Evolutionary conservation across 2,329 filamentous ascomycete species (phyloP).

Genomic region (Myrmaecium sp.): DNA sequence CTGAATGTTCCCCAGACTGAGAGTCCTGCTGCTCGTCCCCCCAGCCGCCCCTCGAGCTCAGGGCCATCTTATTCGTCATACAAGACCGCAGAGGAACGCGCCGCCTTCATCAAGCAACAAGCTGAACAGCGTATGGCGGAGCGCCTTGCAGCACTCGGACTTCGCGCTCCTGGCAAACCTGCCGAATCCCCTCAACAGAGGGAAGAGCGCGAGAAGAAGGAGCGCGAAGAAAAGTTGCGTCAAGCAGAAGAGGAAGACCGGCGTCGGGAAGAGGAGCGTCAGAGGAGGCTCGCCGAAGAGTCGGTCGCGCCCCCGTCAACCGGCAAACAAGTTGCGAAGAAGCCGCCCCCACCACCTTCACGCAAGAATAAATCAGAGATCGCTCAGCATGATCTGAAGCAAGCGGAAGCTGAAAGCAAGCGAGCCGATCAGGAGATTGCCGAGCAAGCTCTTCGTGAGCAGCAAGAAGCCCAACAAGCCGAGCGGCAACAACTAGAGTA

Average conservation of each 20-base stretch:
- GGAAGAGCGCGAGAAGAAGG: conserved; percentile 71
- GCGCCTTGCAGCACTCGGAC: conserved; percentile 77
- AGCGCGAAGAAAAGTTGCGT: conserved; percentile 70
- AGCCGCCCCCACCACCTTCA: conserved; percentile 52
- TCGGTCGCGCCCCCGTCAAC: conserved; percentile 43
- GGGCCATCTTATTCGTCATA: conserved; percentile 64
- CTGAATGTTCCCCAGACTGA: no score
- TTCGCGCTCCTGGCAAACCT: conserved; percentile 65
- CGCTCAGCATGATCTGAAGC: conserved; percentile 38
- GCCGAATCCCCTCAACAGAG: conserved; percentile 71
- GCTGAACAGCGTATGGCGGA: conserved; percentile 96
- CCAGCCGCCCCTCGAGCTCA: conserved; percentile 36
- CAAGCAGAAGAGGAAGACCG: conserved; percentile 92
- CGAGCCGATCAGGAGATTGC: conserved; percentile 38
- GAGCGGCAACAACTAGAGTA: conserved; percentile 70
- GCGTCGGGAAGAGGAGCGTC: conserved; percentile 71
- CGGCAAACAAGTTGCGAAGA: conserved; percentile 23
- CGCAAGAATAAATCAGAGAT: conserved; percentile 48
- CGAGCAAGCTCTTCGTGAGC: conserved; percentile 42
- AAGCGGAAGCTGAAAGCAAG: conserved; percentile 39
- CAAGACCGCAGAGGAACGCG: conserved; percentile 81
- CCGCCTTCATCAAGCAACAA: conserved; percentile 92
- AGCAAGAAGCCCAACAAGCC: conserved; percentile 59
- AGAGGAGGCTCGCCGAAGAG: conserved; percentile 68
- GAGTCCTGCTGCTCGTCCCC: conserved; percentile 36